Percentiles rank a stretch among this genome's conserved stretches.
phyloP scores from a whole-genome alignment of 192 early-diverging fungal genomes.

The Podila minutissima region DNA sequence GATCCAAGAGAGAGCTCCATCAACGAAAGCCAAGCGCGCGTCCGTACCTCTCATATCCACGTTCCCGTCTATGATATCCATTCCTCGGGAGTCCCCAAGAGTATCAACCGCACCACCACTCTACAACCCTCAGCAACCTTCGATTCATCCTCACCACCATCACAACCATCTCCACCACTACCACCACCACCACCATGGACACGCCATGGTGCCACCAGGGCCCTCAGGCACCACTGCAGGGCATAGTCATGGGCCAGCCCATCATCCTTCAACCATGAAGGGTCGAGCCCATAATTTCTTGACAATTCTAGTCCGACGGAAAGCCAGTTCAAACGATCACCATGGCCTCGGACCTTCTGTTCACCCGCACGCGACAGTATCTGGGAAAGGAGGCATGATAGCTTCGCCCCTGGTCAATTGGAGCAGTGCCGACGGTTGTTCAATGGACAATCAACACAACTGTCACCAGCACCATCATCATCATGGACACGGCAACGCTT shows the following conservation, averaged over 20 bases:
- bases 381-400: not conserved
- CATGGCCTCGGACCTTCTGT: conserved; percentile 12
- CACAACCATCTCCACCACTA: not conserved
- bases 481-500: not conserved
- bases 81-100: not conserved
- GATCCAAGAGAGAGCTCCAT: conserved; percentile 2
- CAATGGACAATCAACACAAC: not conserved
- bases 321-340: conserved; percentile 37
- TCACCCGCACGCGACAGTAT: conserved; percentile 2
- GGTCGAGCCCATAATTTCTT: conserved; percentile 42
- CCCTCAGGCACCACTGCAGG: not conserved
- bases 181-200: not conserved
- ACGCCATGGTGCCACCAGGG: not conserved
- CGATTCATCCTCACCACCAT: not conserved
- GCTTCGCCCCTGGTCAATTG: conserved; percentile 12
- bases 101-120: not conserved
- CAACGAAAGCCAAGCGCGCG: not conserved
- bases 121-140: not conserved
- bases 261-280: conserved; percentile 28
- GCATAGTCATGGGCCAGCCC: not conserved
- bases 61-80: not conserved
- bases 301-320: conserved; percentile 27
- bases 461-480: conserved; percentile 3
- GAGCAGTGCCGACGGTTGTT: not conserved
- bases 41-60: not conserved